Percentiles rank a stretch among this genome's conserved stretches.
Conservation (phyloP, 768 basidiomycete species). For the Kwoniella sp. region DNA sequence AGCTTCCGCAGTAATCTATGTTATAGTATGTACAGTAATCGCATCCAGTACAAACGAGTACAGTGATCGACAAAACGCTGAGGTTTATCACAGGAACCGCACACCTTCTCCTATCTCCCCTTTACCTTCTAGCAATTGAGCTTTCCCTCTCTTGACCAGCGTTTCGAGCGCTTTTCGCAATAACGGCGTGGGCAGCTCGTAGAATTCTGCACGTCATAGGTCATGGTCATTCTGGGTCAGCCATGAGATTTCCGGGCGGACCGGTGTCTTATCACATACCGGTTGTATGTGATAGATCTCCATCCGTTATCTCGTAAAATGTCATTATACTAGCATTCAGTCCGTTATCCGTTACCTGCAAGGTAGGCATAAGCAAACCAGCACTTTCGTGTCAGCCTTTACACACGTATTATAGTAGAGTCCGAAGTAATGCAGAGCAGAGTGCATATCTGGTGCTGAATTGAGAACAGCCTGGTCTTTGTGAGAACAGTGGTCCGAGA, state of each 20-base stretch:
- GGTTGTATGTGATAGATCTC: slow-evolving; percentile 53
- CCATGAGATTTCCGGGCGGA: too few species aligned
- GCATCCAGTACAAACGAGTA: too few species aligned
- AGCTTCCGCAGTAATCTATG: too few species aligned
- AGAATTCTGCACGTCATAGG: slow-evolving; percentile 57
- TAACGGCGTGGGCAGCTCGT: slow-evolving; percentile 52
- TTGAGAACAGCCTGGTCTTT: too few species aligned
- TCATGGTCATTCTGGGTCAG: too few species aligned
- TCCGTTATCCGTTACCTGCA: slow-evolving; percentile 56
- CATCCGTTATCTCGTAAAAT: slow-evolving; percentile 58
- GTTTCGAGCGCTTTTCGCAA: slow-evolving; percentile 55
- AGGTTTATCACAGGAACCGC: slow-evolving; percentile 51
- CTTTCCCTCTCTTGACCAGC: slow-evolving; percentile 57
- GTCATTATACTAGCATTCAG: slow-evolving; percentile 57
- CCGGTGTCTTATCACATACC: slow-evolving; percentile 35
- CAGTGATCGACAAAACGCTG: too few species aligned
- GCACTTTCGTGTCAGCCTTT: neutral
- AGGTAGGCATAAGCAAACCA: neutral
- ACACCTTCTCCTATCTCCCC: slow-evolving; percentile 57
- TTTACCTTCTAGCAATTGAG: slow-evolving; percentile 57
- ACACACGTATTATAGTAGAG: too few species aligned
- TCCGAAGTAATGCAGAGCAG: too few species aligned
- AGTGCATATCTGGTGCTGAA: too few species aligned
- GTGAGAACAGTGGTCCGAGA: too few species aligned
- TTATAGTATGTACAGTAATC: too few species aligned